Evolutionary conservation across 1,139 yeast species (phyloP), one percentile per base, ranked within the genome.

Genomic region (Geotrichum restrictum): DNA sequence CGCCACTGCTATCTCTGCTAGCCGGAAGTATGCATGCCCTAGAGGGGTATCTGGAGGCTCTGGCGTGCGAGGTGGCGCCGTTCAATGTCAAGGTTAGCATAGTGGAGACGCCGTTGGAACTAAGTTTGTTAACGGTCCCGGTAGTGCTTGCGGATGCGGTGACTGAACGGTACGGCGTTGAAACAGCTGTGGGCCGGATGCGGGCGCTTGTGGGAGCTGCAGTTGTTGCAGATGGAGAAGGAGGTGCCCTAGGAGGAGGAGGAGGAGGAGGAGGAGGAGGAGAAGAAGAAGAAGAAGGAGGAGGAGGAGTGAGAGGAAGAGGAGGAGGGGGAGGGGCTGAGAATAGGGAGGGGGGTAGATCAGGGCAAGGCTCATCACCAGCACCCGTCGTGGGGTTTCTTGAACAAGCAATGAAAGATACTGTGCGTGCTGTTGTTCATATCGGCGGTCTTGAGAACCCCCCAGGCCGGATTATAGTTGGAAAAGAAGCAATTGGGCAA

Each of bases 381-480:
- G n/a, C n/a, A n/a, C n/a, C n/a, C n/a, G n/a, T n/a, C n/a, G n/a
- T n/a, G n/a, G n/a, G 40, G 21, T 60, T 62, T 42, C 68, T 67
- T 1, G 59, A 57, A 5, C 40, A 55, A 24, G 60, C 64, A 16
- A 63, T 65, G 38, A 49, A 55, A 8, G 62, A 65, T 24, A 60
- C 63, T 1, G 54, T 64, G 13, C 49, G 48, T 13, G 67, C 67
- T 1, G 60, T 68, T n/a, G 51, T 61, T 38, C 56, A 61, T 6
- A 60, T 68, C 6, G 70, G 68, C 3, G 70, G 70, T 8, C 57
- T 64, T 21, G 64, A 62, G 37, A 67, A 68, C 52, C 71, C 71
- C 2, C 71, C 71, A 1, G 57, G 64, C 40, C 52, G 68, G 11
- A 56, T 68, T 19, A 59, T 65, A 8, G 65, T 65, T 1, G 71